phyloP scores from a whole-genome alignment of 2,329 filamentous ascomycete species.

The Exserohilum turcica region DNA sequence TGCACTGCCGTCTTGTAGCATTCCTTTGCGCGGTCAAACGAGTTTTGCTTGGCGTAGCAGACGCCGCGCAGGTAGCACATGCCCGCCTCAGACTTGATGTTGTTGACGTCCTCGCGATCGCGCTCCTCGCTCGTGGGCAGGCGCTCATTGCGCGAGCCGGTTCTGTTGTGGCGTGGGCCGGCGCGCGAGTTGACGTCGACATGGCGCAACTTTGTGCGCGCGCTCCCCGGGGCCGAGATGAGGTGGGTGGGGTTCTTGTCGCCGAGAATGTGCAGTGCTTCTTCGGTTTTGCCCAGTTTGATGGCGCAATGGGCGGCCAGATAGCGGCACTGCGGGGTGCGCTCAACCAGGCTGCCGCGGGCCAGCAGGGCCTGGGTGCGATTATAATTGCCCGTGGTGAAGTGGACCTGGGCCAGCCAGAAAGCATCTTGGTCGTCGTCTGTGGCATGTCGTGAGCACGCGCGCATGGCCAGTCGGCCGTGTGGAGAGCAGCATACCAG shows the following conservation, averaged over 20 bases:
- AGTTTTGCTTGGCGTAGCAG: slow-evolving; percentile 96
- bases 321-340: slow-evolving; percentile 87
- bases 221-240: slow-evolving; percentile 69
- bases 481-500: slow-evolving; percentile 64
- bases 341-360: slow-evolving; percentile 78
- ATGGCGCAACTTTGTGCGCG: slow-evolving; percentile 73
- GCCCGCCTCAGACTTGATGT: slow-evolving; percentile 86
- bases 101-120: slow-evolving; percentile 71
- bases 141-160: slow-evolving; percentile 55
- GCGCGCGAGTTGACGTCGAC: slow-evolving; percentile 59
- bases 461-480: not conserved
- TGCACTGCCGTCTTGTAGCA: slow-evolving; percentile 97
- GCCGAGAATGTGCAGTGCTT: slow-evolving; percentile 83
- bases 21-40: slow-evolving; percentile 94
- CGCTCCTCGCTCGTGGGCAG: slow-evolving; percentile 65
- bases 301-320: slow-evolving; percentile 93
- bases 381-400: slow-evolving; percentile 91
- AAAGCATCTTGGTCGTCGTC: slow-evolving; percentile 94
- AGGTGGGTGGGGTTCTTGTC: slow-evolving; percentile 94
- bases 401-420: slow-evolving; percentile 98
- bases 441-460: slow-evolving; percentile 47
- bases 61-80: slow-evolving; percentile 96
- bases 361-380: slow-evolving; percentile 85
- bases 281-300: slow-evolving; percentile 87
- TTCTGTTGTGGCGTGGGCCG: slow-evolving; percentile 53